phyloP scores from a whole-genome alignment of 2,329 filamentous ascomycete species.

The Alternaria ethzedia region DNA sequence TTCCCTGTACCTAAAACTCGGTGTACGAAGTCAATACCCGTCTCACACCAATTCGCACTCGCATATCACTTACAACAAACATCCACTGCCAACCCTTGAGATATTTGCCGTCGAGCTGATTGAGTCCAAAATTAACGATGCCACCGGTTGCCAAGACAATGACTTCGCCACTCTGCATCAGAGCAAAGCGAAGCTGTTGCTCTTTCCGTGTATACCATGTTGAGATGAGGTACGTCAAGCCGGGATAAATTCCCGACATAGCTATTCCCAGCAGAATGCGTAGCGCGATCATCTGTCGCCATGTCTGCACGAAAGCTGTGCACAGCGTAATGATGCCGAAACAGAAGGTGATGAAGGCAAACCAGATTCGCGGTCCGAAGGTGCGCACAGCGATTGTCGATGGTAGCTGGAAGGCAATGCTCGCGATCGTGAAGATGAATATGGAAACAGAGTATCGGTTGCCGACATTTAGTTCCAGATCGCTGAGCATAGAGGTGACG shows the following conservation, averaged over 20 bases:
- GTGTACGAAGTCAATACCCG: background rate
- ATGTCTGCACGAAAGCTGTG: constrained; percentile 71
- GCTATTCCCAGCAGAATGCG: constrained; percentile 70
- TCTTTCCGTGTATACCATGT: constrained; percentile 70
- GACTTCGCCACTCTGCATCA: constrained; percentile 69
- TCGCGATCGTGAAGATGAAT: constrained; percentile 74
- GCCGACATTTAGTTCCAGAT: constrained; percentile 66
- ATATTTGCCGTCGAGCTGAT: constrained; percentile 64
- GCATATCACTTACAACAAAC: constrained; percentile 25
- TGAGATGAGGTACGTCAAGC: constrained; percentile 61
- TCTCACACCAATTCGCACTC: background rate
- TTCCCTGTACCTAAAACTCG: constrained; percentile 55
- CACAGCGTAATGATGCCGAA: constrained; percentile 72
- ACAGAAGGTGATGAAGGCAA: constrained; percentile 63
- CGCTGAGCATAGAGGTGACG: constrained; percentile 70
- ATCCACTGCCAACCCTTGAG: constrained; percentile 72
- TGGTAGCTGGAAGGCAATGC: constrained; percentile 71
- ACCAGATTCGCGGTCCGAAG: constrained; percentile 69
- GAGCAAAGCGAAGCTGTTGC: constrained; percentile 70
- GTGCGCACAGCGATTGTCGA: constrained; percentile 70
- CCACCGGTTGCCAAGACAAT: constrained; percentile 69
- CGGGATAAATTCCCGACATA: constrained; percentile 57
- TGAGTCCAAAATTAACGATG: constrained; percentile 73
- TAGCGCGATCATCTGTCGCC: constrained; percentile 73
- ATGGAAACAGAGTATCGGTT: constrained; percentile 73